A percentile compares a stretch with the other conserved stretches of the same genome.
phyloP scores from a whole-genome alignment of 2,329 filamentous ascomycete species.

The Aspergillus aculeatus region DNA sequence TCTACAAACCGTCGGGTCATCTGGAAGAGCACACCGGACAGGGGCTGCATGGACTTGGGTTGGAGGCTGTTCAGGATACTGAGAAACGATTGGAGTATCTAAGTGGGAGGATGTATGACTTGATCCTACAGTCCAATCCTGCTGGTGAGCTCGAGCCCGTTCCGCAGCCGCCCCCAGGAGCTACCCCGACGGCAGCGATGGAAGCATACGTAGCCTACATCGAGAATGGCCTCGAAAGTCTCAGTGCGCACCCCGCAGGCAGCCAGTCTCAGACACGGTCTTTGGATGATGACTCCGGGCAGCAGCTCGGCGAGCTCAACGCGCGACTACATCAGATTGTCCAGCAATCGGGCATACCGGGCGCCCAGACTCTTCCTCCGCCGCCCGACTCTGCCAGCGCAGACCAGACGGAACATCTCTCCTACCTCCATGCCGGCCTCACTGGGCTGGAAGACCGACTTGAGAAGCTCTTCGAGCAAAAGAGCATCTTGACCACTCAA shows the following conservation, averaged over 20 bases:
- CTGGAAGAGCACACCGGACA: constrained; percentile 50
- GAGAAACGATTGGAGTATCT: constrained; percentile 67
- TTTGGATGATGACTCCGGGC: constrained; percentile 47
- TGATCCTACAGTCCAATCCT: constrained; percentile 55
- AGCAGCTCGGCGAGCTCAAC: constrained; percentile 63
- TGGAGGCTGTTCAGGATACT: constrained; percentile 59
- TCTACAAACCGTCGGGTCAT: constrained; percentile 69
- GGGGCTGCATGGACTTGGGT: constrained; percentile 21
- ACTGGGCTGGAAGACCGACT: constrained; percentile 75
- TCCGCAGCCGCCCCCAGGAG: constrained; percentile 32
- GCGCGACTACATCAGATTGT: constrained; percentile 62
- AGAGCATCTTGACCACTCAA: constrained; percentile 82
- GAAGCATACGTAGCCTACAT: constrained; percentile 69
- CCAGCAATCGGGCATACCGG: constrained; percentile 43
- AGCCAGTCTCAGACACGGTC: constrained; percentile 7
- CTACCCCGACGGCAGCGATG: constrained; percentile 33
- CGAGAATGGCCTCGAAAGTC: constrained; percentile 61
- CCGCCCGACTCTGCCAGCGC: constrained; percentile 59
- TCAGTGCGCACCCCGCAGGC: constrained; percentile 52
- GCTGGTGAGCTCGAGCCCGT: constrained; percentile 38
- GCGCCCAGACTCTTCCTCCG: constrained; percentile 51
- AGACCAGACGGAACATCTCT: constrained; percentile 66
- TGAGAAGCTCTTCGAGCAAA: constrained; percentile 80
- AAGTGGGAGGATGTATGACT: constrained; percentile 64
- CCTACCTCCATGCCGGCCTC: constrained; percentile 74